These are phyloP conservation scores for Podospora tetraspora DNA, from an alignment of 495 filamentous ascomycete genomes.

Conservation along the genomic window DNA sequence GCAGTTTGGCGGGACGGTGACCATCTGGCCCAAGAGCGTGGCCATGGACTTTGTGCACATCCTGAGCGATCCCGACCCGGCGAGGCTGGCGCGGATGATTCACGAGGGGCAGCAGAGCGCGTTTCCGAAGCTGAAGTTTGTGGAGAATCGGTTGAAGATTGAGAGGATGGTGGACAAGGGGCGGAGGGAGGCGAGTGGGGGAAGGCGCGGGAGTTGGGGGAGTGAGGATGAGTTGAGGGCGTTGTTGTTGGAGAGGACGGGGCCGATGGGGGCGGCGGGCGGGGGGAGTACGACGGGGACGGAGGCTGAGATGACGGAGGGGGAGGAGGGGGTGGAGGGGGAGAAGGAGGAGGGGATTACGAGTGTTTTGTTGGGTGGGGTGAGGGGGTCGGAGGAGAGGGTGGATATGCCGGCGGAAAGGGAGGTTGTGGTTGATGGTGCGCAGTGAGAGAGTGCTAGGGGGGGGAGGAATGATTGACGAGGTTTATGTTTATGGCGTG, in stretches of 20 bases:
- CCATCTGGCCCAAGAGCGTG: slow-evolving; percentile 81
- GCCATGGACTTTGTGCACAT: slow-evolving; percentile 79
- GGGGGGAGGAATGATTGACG: background rate
- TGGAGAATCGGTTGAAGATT: slow-evolving; percentile 76
- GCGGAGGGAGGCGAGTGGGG: slow-evolving; percentile 47
- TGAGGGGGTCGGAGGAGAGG: background rate
- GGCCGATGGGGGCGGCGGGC: background rate
- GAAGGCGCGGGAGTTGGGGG: slow-evolving; percentile 15
- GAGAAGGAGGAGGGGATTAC: background rate
- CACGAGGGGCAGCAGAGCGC: slow-evolving; percentile 77
- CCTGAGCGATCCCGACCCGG: slow-evolving; percentile 69
- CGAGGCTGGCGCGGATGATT: slow-evolving; percentile 79
- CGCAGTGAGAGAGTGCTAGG: background rate
- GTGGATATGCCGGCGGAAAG: background rate
- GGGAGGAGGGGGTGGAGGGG: background rate
- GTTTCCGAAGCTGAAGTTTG: slow-evolving; percentile 86
- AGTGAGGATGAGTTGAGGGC: slow-evolving; percentile 28
- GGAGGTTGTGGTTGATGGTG: background rate
- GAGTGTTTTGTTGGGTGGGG: background rate
- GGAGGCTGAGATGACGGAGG: slow-evolving; percentile 1
- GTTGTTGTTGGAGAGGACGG: slow-evolving; percentile 11
- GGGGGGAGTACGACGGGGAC: slow-evolving; percentile 3
- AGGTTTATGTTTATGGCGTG: background rate
- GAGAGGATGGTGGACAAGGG: slow-evolving; percentile 76
- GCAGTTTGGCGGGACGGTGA: slow-evolving; percentile 88